These are phyloP conservation scores for Ceratocystis cubensis DNA, from an alignment of 2,329 filamentous ascomycete species.

Conservation along the genomic window DNA sequence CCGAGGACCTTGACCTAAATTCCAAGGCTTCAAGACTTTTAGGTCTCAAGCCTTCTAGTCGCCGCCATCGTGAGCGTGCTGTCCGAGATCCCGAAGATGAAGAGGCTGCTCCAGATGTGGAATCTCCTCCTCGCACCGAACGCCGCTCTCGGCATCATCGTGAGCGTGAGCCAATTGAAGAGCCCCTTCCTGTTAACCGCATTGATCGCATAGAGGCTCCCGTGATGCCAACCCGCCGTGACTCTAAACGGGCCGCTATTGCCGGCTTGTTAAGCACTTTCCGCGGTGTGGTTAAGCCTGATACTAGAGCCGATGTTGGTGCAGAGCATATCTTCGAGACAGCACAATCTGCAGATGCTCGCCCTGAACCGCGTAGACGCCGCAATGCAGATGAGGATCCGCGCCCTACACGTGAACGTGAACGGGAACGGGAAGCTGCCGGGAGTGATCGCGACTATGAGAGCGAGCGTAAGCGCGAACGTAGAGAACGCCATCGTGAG, in stretches of 20 bases:
- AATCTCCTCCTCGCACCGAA: conserved; percentile 14
- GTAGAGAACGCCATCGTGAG: conserved; percentile 11
- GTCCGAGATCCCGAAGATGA: conserved; percentile 21
- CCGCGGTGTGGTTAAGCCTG: conserved; percentile 35
- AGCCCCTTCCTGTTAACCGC: conserved; percentile 3
- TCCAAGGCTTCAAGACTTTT: conserved; percentile 70
- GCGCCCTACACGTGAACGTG: neutral
- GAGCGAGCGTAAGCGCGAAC: conserved; percentile 13
- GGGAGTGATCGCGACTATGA: conserved; percentile 28
- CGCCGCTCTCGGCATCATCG: conserved; percentile 13
- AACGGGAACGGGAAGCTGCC: neutral
- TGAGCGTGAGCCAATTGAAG: conserved; percentile 11
- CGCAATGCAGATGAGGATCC: conserved; percentile 9
- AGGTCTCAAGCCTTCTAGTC: conserved; percentile 37
- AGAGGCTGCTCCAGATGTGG: conserved; percentile 12
- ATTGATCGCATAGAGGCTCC: conserved; percentile 2
- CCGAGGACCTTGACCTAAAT: conserved; percentile 9
- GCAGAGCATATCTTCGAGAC: neutral
- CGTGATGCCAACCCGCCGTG: conserved; percentile 9
- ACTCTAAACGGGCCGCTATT: conserved; percentile 26
- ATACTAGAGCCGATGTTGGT: conserved; percentile 24
- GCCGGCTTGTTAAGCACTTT: conserved; percentile 51
- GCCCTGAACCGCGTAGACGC: conserved; percentile 13
- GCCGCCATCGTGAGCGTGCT: conserved; percentile 20
- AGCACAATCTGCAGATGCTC: neutral